Evolutionary conservation across 306 rosid species (phyloP).

Genomic region (Crataegus laevigata): DNA sequence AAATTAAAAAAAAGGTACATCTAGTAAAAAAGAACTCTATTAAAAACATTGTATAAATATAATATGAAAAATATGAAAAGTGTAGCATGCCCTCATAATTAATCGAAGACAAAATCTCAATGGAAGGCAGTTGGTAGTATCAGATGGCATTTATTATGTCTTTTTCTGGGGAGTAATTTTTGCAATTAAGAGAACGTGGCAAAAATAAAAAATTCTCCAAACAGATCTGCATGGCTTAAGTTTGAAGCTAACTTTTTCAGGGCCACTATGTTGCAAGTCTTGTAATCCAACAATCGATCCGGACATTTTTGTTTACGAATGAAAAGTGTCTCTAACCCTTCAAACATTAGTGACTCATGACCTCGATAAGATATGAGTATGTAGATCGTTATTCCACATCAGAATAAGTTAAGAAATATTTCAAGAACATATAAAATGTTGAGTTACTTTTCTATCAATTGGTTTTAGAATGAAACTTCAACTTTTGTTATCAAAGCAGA

Average conservation of each 20-base stretch:
- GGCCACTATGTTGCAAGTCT: neutral
- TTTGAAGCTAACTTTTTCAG: neutral
- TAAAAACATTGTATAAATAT: too few species aligned
- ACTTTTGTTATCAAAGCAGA: neutral
- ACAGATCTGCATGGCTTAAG: neutral
- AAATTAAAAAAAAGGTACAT: too few species aligned
- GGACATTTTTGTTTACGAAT: neutral
- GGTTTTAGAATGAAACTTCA: too few species aligned
- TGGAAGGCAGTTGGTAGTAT: neutral
- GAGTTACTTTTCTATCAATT: too few species aligned
- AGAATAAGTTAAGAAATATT: neutral
- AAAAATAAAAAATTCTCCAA: neutral
- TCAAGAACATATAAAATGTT: too few species aligned
- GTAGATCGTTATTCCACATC: too few species aligned
- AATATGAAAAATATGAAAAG: too few species aligned
- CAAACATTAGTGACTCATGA: neutral
- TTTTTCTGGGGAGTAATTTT: neutral
- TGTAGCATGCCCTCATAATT: too few species aligned
- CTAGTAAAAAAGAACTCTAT: too few species aligned
- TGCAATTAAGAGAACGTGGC: neutral
- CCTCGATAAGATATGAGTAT: neutral
- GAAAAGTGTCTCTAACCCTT: neutral
- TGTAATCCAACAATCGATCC: neutral
- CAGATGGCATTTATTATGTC: neutral
- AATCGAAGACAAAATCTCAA: neutral